Conservation (phyloP, 2,329 filamentous ascomycete species). For the Hypoxylon sp. region DNA sequence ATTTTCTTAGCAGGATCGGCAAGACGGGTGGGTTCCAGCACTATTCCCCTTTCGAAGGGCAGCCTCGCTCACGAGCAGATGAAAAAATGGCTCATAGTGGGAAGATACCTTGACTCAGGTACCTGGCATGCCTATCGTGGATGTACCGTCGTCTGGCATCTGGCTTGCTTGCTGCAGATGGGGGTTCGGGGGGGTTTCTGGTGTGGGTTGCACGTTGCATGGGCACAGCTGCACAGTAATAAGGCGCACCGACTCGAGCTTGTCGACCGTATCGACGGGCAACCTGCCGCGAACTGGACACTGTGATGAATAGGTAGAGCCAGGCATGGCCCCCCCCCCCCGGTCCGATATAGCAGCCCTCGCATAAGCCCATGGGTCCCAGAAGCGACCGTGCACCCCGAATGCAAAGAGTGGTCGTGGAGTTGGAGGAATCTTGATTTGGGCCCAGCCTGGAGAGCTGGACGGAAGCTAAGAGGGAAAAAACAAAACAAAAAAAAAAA, state of each 20-base stretch:
- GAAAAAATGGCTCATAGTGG: conserved; percentile 40
- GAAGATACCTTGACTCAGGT: conserved; percentile 11
- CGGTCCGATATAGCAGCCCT: conserved; percentile 31
- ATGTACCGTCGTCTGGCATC: conserved; percentile 33
- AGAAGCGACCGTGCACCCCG: conserved; percentile 31
- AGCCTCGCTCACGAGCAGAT: conserved; percentile 20
- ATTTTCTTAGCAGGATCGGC: conserved; percentile 33
- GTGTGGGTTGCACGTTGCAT: conserved; percentile 14
- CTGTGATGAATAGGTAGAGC: conserved; percentile 25
- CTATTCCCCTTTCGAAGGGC: conserved; percentile 27
- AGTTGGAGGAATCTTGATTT: conserved; percentile 37
- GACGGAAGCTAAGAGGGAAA: conserved; percentile 1
- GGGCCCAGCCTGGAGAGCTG: conserved; percentile 16
- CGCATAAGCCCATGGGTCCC: conserved; percentile 32
- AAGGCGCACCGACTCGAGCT: conserved; percentile 30
- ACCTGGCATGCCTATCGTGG: conserved; percentile 34
- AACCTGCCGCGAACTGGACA: conserved; percentile 16
- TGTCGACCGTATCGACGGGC: conserved; percentile 2
- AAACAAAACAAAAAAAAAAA: conserved; percentile 9
- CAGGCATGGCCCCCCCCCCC: too few relatives aligned
- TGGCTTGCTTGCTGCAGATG: conserved; percentile 19
- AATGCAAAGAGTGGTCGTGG: too few relatives aligned
- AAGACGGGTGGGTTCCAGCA: conserved; percentile 27
- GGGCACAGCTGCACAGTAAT: conserved; percentile 27
- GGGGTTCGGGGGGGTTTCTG: not conserved